Evolutionary conservation across 2,329 filamentous ascomycete genomes (phyloP).

Genomic region (Diaporthe longicolla): DNA sequence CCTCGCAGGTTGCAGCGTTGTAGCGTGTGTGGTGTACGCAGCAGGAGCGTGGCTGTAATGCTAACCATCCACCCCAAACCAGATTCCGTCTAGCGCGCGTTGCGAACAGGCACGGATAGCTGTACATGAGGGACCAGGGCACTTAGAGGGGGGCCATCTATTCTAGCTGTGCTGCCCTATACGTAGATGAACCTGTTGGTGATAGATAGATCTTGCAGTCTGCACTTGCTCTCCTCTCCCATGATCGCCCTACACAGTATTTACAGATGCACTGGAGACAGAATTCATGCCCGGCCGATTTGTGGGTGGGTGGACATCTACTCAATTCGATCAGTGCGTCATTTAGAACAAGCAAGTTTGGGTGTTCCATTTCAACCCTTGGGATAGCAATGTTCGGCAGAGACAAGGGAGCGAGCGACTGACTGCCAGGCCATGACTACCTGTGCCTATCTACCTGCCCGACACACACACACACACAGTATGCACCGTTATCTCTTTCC

Average conservation of each 20-base stretch:
- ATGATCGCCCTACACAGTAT: background rate
- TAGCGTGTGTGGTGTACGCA: background rate
- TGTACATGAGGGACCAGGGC: background rate
- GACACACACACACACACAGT: background rate
- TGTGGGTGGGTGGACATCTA: too few relatives aligned
- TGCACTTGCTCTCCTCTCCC: background rate
- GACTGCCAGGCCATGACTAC: background rate
- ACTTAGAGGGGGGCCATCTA: too few relatives aligned
- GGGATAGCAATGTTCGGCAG: background rate
- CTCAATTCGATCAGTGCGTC: background rate
- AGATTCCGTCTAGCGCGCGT: conserved; percentile 18
- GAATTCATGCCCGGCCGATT: background rate
- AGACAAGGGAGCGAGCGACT: background rate
- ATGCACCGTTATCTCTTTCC: background rate
- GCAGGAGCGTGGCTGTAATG: conserved; percentile 31
- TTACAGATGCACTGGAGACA: background rate
- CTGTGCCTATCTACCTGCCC: too few relatives aligned
- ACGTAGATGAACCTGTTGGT: background rate
- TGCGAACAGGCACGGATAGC: conserved; percentile 13
- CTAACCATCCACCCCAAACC: conserved; percentile 6
- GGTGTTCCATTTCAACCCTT: conserved; percentile 7
- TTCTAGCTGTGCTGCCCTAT: background rate
- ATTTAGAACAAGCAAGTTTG: conserved; percentile 2
- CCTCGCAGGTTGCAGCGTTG: conserved; percentile 17
- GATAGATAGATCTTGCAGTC: too few relatives aligned